These are phyloP conservation scores for Phaffia australis DNA, from an alignment of 768 basidiomycete species.

Conservation along the genomic window DNA sequence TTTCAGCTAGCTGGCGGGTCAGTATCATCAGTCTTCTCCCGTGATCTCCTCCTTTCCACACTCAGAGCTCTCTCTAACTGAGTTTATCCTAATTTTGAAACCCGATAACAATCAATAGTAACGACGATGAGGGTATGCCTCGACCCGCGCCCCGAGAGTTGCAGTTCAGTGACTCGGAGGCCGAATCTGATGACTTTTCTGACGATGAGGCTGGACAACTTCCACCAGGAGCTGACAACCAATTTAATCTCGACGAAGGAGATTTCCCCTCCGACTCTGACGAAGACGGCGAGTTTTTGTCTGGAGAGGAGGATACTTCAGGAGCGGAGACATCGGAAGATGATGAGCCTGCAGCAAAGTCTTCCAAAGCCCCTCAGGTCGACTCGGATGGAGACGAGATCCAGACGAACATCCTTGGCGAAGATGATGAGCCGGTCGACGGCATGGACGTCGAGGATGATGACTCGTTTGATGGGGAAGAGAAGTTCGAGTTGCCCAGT, in stretches of 20 bases:
- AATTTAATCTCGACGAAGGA: slow-evolving; percentile 26
- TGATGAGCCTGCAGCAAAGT: slow-evolving; percentile 43
- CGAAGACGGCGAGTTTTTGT: slow-evolving; percentile 25
- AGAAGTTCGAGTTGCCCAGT: slow-evolving; percentile 57
- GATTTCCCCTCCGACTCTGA: slow-evolving; percentile 26
- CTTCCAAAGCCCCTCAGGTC: slow-evolving; percentile 62
- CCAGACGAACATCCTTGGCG: slow-evolving; percentile 21
- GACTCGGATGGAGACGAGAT: slow-evolving; percentile 41
- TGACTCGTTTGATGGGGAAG: slow-evolving; percentile 30
- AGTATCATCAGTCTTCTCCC: slow-evolving; percentile 30
- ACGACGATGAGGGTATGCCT: slow-evolving; percentile 25
- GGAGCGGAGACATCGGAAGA: slow-evolving; percentile 40
- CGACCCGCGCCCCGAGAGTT: slow-evolving; percentile 52
- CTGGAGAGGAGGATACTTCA: slow-evolving; percentile 42
- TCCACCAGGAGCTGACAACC: slow-evolving; percentile 22
- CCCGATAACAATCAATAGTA: background rate
- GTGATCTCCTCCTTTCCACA: slow-evolving; percentile 31
- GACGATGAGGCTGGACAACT: slow-evolving; percentile 23
- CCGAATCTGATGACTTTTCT: slow-evolving; percentile 27
- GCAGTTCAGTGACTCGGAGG: slow-evolving; percentile 46
- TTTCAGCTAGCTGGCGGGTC: slow-evolving; percentile 32
- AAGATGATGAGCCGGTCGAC: slow-evolving; percentile 33
- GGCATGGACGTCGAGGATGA: slow-evolving; percentile 39
- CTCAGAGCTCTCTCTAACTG: background rate
- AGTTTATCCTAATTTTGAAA: background rate